A percentile compares a stretch with the other conserved stretches of the same genome.
phyloP scores from a whole-genome alignment of 192 early-diverging fungal species.

The Coemansia reversa region DNA sequence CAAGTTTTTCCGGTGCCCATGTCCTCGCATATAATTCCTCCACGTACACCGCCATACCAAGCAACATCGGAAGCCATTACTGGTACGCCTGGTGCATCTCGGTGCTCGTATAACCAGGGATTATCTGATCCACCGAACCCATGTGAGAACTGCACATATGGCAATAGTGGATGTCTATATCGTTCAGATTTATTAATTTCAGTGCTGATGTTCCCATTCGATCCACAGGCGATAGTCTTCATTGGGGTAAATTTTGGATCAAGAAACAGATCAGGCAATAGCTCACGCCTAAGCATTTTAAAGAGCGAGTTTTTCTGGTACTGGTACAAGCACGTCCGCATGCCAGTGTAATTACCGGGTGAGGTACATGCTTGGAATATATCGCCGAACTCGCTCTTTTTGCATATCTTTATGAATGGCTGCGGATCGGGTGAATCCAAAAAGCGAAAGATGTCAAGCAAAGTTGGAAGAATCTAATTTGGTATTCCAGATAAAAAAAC shows the following conservation, averaged over 20 bases:
- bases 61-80: constrained; percentile 28
- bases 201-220: constrained; percentile 13
- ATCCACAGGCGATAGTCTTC: constrained; percentile 24
- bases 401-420: constrained; percentile 27
- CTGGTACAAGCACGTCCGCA: constrained; percentile 55
- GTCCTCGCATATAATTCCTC: constrained; percentile 83
- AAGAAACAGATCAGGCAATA: constrained; percentile 57
- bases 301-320: constrained; percentile 69
- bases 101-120: constrained; percentile 28
- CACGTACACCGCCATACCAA: constrained; percentile 48
- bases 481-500: not conserved
- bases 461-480: constrained; percentile 24
- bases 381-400: constrained; percentile 33
- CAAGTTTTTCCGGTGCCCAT: constrained; percentile 89
- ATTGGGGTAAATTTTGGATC: constrained; percentile 51
- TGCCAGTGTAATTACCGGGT: constrained; percentile 25
- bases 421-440: constrained; percentile 41
- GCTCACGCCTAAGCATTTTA: constrained; percentile 71
- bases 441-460: constrained; percentile 48
- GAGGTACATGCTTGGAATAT: constrained; percentile 40
- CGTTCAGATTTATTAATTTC: not conserved
- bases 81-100: constrained; percentile 30
- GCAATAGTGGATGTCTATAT: constrained; percentile 28
- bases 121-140: constrained; percentile 30
- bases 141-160: constrained; percentile 44